A percentile compares a stretch with the other conserved stretches of the same genome.
Evolutionary conservation across 345 rosid species (phyloP).

Genomic region (Eucalyptus fibrosa): DNA sequence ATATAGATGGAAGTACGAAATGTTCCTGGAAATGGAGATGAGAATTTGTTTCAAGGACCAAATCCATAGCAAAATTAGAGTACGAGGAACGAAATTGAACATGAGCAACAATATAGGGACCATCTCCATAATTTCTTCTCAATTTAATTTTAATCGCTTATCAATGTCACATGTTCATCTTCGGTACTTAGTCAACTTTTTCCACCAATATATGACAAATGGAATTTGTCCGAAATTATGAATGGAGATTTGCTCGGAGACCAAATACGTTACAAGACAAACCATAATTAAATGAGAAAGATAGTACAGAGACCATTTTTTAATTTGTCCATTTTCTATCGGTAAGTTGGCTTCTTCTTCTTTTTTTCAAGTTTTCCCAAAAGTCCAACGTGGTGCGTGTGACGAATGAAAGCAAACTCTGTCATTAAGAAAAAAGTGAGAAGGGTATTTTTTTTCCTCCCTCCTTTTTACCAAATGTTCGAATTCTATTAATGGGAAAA

Average conservation of each 20-base stretch:
- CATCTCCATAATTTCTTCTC: background rate
- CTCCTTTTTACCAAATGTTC: background rate
- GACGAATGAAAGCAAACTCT: background rate
- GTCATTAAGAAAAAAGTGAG: background rate
- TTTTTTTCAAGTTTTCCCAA: background rate
- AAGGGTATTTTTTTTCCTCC: background rate
- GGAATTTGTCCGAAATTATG: background rate
- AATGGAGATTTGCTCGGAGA: background rate
- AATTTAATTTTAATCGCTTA: background rate
- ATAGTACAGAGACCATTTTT: background rate
- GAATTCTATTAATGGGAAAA: background rate
- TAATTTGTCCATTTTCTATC: background rate
- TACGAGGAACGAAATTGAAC: background rate
- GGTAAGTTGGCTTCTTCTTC: background rate
- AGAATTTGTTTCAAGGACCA: background rate
- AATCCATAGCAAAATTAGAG: background rate
- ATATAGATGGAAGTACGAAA: background rate
- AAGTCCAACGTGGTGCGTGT: background rate
- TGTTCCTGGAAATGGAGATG: background rate
- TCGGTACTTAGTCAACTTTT: background rate
- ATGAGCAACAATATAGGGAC: background rate
- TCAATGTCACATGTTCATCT: background rate
- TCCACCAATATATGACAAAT: background rate
- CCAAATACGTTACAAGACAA: background rate
- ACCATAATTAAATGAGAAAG: background rate